Conservation (phyloP, 257 asterid species). For the Solanum neorickii region DNA sequence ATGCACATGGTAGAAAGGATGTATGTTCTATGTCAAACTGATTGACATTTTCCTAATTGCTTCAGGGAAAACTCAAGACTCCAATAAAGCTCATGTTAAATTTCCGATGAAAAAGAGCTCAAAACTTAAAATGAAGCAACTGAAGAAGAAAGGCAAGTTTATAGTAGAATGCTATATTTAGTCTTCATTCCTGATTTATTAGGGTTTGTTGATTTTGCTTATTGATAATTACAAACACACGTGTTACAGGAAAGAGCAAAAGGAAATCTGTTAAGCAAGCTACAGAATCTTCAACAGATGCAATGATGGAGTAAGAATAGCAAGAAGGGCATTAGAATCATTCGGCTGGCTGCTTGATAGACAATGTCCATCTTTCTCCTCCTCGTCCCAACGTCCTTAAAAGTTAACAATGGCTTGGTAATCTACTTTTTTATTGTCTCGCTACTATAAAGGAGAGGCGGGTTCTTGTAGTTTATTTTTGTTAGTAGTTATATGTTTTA, state of each 20-base stretch:
- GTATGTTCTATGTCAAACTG: background rate
- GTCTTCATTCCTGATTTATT: background rate
- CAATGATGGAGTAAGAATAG: slow-evolving; percentile 48
- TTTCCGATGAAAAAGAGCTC: slow-evolving; percentile 65
- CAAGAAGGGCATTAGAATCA: background rate
- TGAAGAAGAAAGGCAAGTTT: slow-evolving; percentile 50
- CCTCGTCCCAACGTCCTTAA: background rate
- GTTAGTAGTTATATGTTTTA: background rate
- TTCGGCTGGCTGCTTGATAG: background rate
- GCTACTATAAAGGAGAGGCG: background rate
- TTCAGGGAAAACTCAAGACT: slow-evolving; percentile 20
- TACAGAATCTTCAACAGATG: slow-evolving; percentile 29
- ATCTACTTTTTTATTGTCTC: background rate
- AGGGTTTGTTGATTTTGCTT: background rate
- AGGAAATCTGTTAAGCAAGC: slow-evolving; percentile 16
- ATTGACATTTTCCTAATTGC: background rate
- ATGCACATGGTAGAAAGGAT: background rate
- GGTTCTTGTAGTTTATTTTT: background rate
- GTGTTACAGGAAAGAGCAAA: slow-evolving; percentile 41
- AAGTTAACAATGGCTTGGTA: background rate
- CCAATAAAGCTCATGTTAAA: slow-evolving; percentile 23
- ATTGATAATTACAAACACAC: background rate
- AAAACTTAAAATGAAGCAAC: slow-evolving; percentile 35
- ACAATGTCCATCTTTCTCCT: background rate
- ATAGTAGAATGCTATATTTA: background rate